Evolutionary conservation across 495 filamentous ascomycete genomes (phyloP).

Genomic region (Apodospora peruviana): DNA sequence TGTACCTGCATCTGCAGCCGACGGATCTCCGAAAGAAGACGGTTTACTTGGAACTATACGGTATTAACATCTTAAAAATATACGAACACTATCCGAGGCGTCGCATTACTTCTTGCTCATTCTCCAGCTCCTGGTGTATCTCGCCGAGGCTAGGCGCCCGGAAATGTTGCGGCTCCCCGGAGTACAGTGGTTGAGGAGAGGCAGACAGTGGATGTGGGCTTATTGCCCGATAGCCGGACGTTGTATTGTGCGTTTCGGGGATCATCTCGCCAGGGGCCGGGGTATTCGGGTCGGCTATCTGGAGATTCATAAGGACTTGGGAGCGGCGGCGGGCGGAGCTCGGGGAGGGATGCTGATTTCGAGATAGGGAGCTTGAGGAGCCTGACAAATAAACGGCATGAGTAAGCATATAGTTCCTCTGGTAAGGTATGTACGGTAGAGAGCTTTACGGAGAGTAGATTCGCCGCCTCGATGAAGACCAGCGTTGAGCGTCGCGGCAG

Average conservation of each 20-base stretch:
- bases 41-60: conserved; percentile 94
- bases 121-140: conserved; percentile 90
- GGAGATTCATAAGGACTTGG: conserved; percentile 65
- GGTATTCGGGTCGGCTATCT: conserved; percentile 60
- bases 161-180: conserved; percentile 55
- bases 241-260: conserved; percentile 30
- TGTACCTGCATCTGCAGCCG: conserved; percentile 80
- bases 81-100: too few relatives aligned
- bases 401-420: not conserved
- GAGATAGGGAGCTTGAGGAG: conserved; percentile 50
- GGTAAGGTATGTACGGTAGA: not conserved
- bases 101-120: too few relatives aligned
- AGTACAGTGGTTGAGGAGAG: conserved; percentile 51
- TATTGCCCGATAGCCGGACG: conserved; percentile 39
- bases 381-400: conserved; percentile 26
- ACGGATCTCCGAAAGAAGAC: conserved; percentile 83
- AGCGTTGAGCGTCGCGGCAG: conserved; percentile 64
- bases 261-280: conserved; percentile 61
- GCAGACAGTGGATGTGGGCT: conserved; percentile 54
- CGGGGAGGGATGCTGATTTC: conserved; percentile 45
- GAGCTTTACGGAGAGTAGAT: conserved; percentile 45
- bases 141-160: conserved; percentile 81
- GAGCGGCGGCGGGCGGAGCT: conserved; percentile 60
- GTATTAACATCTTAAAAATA: too few relatives aligned
- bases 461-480: conserved; percentile 57